Evolutionary conservation across 106 monocot species (phyloP).

Genomic region (Allium sativum): DNA sequence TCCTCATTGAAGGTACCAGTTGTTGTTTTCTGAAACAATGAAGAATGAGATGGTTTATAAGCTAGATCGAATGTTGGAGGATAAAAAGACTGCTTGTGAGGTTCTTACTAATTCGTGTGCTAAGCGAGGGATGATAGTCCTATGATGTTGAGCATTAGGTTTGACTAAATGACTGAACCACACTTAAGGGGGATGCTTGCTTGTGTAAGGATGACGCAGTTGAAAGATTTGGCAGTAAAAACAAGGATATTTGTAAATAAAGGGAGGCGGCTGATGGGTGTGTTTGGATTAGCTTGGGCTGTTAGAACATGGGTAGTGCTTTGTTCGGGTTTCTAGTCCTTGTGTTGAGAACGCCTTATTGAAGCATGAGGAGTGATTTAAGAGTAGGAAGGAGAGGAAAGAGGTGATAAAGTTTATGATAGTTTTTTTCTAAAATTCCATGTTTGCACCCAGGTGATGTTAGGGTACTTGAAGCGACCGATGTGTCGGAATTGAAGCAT

Average conservation of each 20-base stretch:
- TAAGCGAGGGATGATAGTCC: slow-evolving; percentile 74
- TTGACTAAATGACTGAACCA: slow-evolving; percentile 64
- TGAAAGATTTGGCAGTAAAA: slow-evolving; percentile 61
- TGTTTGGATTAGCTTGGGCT: slow-evolving; percentile 85
- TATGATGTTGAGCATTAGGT: slow-evolving; percentile 87
- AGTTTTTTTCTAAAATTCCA: slow-evolving; percentile 79
- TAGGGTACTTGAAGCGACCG: slow-evolving; percentile 80
- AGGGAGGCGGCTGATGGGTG: slow-evolving; percentile 93
- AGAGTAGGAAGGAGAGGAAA: slow-evolving; percentile 21
- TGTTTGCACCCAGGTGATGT: slow-evolving; percentile 96
- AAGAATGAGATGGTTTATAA: slow-evolving; percentile 58
- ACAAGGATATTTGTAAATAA: slow-evolving; percentile 78
- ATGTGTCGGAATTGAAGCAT: slow-evolving; percentile 61
- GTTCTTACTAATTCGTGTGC: slow-evolving; percentile 69
- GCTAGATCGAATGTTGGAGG: slow-evolving; percentile 59
- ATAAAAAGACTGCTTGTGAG: slow-evolving; percentile 57
- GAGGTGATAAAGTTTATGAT: slow-evolving; percentile 57
- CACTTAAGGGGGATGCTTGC: slow-evolving; percentile 72
- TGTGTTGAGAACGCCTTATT: slow-evolving; percentile 51
- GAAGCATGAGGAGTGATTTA: slow-evolving; percentile 60
- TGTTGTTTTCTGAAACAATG: slow-evolving; percentile 53
- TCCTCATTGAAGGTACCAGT: slow-evolving; percentile 68
- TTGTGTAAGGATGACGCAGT: slow-evolving; percentile 64
- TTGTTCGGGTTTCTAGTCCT: slow-evolving; percentile 64
- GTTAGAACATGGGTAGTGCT: slow-evolving; percentile 90